phyloP scores from a whole-genome alignment of 1,284 basidiomycete species.

The Ceratobasidium sp. region DNA sequence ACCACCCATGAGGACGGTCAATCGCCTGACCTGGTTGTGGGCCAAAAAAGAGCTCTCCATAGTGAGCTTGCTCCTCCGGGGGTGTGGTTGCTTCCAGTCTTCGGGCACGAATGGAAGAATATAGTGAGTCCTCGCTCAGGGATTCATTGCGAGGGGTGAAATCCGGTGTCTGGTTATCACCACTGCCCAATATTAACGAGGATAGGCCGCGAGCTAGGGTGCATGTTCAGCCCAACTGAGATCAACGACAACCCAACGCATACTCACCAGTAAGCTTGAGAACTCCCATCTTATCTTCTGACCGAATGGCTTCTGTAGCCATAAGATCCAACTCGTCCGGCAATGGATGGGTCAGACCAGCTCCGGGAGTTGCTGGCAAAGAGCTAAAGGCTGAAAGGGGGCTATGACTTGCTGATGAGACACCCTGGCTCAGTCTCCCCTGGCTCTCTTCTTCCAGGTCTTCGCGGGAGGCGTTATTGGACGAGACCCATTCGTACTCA shows the following conservation, averaged over 20 bases:
- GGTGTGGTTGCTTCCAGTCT: slow-evolving; percentile 25
- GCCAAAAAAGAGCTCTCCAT: slow-evolving; percentile 29
- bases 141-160: slow-evolving; percentile 11
- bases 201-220: slow-evolving; percentile 25
- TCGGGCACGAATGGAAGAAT: slow-evolving; percentile 21
- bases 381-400: slow-evolving; percentile 21
- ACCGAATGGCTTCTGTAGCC: slow-evolving; percentile 28
- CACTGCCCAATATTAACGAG: slow-evolving; percentile 8
- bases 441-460: not conserved
- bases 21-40: slow-evolving; percentile 8
- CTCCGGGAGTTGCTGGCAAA: slow-evolving; percentile 28
- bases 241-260: not conserved
- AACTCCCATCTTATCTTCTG: slow-evolving; percentile 36
- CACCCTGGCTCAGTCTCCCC: not conserved
- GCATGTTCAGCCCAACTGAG: slow-evolving; percentile 24
- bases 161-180: not conserved
- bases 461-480: not conserved
- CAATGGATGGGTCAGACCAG: slow-evolving; percentile 11
- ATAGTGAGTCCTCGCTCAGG: slow-evolving; percentile 27
- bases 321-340: slow-evolving; percentile 33
- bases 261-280: slow-evolving; percentile 30
- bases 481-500: slow-evolving; percentile 34
- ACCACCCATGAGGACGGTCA: slow-evolving; percentile 17
- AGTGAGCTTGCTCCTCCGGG: slow-evolving; percentile 15
- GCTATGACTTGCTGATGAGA: slow-evolving; percentile 4